Base-by-base conservation (phyloP, 208 protist genomes). In the Naegleria gruberi region DNA sequence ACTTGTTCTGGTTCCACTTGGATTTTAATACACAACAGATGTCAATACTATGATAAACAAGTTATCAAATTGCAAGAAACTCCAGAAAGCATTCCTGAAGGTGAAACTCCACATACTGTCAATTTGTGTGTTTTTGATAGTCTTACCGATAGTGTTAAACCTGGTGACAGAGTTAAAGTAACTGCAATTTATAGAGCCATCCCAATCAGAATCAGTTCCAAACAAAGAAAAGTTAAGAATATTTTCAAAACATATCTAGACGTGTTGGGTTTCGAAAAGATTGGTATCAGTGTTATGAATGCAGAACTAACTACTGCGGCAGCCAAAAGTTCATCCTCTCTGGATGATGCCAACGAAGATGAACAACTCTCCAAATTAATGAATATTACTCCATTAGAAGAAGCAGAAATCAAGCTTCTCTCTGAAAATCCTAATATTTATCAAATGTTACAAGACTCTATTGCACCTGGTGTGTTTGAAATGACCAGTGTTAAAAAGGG, bases 401-500 rank as follows among this genome's bases (percentile, higher is more conserved):
- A 51, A 17, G 0, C 1, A 10, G 19, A 73, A n/a, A 41, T 91
- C 2, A 47, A 91, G 37, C 92, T 92, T 40, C 73, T 98, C 0
- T 90, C 94, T 30, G 37, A 89, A 15, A 43, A 89, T 4, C 92
- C 91, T 1, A 97, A 99, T 91, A 98, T 99, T 89, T 99, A 99
- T 93, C 95, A 99, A 41, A 92, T 97, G 19, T 94, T 99, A 2
- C 94, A 96, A 1, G 90, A 93, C 46, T 98, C 97, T 34, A 94
- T 99, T 44, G 98, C 98, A 4, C 98, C 98, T 1, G 97, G 95
- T 46, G 99, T 99, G 90, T 99, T 95, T 95, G 98, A 98, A 81
- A 94, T 99, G 91, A 98, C 99, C 23, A 97, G 99, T 74, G 96
- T 99, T 15, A 99, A 99, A 94, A 96, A 97, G 41, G 99, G 99